phyloP scores from a whole-genome alignment of 2,329 filamentous ascomycete species.

The Calonectria pteridis region DNA sequence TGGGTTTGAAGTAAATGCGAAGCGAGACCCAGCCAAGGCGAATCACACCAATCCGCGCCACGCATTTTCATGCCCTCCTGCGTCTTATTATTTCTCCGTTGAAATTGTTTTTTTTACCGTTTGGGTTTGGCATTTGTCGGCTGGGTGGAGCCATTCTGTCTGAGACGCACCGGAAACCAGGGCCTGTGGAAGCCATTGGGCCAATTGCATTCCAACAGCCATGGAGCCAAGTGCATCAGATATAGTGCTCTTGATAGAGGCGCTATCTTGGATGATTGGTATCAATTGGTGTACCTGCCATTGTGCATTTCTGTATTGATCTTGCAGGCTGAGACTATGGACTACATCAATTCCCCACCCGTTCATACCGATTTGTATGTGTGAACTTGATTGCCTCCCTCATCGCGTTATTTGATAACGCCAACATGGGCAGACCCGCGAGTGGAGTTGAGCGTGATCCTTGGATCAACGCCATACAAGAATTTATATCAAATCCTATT shows the following conservation, averaged over 20 bases:
- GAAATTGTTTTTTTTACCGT: constrained; percentile 11
- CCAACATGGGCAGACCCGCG: background rate
- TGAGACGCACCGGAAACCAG: constrained; percentile 15
- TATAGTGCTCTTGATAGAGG: background rate
- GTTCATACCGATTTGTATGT: background rate
- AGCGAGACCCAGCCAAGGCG: background rate
- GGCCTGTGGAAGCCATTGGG: background rate
- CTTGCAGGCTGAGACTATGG: background rate
- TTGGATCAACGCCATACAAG: background rate
- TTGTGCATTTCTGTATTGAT: background rate
- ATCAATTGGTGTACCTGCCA: background rate
- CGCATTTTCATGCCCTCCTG: background rate
- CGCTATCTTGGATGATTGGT: background rate
- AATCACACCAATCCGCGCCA: constrained; percentile 10
- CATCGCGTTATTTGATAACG: background rate
- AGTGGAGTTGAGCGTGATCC: background rate
- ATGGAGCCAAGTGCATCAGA: constrained; percentile 13
- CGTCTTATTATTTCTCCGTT: constrained; percentile 7
- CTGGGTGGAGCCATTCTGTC: constrained; percentile 17
- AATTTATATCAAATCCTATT: background rate
- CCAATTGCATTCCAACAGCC: constrained; percentile 12
- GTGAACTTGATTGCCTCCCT: background rate
- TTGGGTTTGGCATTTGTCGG: constrained; percentile 11
- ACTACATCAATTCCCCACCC: background rate
- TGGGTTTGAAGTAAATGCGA: background rate